Evolutionary conservation across 106 monocot species (phyloP), one percentile per base, ranked within the genome.

Genomic region (Platanthera guangdongensis): DNA sequence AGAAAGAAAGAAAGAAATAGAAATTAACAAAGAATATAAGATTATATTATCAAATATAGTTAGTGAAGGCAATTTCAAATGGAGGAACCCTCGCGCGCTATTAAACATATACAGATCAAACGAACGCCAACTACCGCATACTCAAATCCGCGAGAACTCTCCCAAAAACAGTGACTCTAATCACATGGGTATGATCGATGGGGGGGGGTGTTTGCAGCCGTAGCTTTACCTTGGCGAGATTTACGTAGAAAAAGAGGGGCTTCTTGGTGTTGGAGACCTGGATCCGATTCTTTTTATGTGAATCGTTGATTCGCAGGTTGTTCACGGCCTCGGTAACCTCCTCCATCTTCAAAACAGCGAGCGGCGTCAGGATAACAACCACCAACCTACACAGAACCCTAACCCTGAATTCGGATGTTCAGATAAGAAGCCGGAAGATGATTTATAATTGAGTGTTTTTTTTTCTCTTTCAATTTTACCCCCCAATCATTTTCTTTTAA

Each of bases 211-310:
- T 0, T 32, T 67, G 32, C 67, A 9, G 30, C 8, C 67, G 39
- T 9, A 8, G 39, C 48, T 48, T 15, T 48, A 86, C 86, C 83
- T 86, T 86, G 51, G 86, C 86, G 71, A 86, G 86, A 50, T 86
- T 86, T 80, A 83, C 86, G 62, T 86, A 86, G 82, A 86, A 86
- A 78, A 80, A 86, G 77, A 83, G 86, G 51, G 86, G 86, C 72
- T 83, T 86, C 83, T 86, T 86, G 78, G 80, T 86, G 83, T 83
- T 86, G 57, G 84, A 85, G 65, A 85, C 84, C 78, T 85, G 84
- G 77, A 81, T 85, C 60, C 80, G 63, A 73, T 84, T 84, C 78
- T 81, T 85, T 81, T 78, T 77, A 74, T 77, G 52, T 9, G 74
- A 11, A 10, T 74, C 81, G 67, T 55, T 39, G 68, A 74, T 49